A percentile compares a stretch with the other conserved stretches of the same genome.
These are phyloP conservation scores for Adenanthera pavonina DNA, from an alignment of 306 rosid species.

Conservation along the genomic window DNA sequence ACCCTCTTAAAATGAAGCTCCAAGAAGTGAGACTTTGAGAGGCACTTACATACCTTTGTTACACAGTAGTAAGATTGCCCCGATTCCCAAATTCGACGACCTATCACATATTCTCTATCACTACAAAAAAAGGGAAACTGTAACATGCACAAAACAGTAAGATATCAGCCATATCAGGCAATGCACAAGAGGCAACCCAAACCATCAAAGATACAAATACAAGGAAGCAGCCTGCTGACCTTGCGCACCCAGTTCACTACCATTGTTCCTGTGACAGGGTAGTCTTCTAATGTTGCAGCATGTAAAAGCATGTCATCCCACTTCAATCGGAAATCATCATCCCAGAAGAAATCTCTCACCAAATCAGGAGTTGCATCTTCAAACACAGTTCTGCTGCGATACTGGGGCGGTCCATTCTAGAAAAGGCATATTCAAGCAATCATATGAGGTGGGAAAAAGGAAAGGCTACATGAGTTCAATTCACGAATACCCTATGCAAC, in stretches of 20 bases:
- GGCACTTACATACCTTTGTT: slow-evolving; percentile 55
- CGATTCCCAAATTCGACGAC: slow-evolving; percentile 67
- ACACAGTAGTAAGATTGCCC: slow-evolving; percentile 60
- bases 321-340: slow-evolving; percentile 51
- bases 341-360: slow-evolving; percentile 70
- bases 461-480: background rate
- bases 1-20: background rate
- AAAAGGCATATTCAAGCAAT: slow-evolving; percentile 12
- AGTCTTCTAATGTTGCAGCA: slow-evolving; percentile 49
- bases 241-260: slow-evolving; percentile 65
- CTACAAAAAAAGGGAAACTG: slow-evolving; percentile 78
- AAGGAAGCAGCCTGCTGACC: slow-evolving; percentile 38
- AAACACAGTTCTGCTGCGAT: slow-evolving; percentile 59
- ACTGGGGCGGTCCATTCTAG: slow-evolving; percentile 62
- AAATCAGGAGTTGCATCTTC: slow-evolving; percentile 58
- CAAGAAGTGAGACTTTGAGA: background rate
- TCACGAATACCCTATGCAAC: background rate
- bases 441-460: background rate
- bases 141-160: slow-evolving; percentile 34
- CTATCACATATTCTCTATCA: slow-evolving; percentile 73
- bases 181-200: slow-evolving; percentile 1
- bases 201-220: slow-evolving; percentile 9
- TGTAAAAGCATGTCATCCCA: slow-evolving; percentile 66
- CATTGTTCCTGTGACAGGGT: slow-evolving; percentile 54
- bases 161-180: slow-evolving; percentile 31